Evolutionary conservation across 352 stramenopile genomes (phyloP), one percentile per base, ranked within the genome.

Genomic region (Blastocystis sp.): DNA sequence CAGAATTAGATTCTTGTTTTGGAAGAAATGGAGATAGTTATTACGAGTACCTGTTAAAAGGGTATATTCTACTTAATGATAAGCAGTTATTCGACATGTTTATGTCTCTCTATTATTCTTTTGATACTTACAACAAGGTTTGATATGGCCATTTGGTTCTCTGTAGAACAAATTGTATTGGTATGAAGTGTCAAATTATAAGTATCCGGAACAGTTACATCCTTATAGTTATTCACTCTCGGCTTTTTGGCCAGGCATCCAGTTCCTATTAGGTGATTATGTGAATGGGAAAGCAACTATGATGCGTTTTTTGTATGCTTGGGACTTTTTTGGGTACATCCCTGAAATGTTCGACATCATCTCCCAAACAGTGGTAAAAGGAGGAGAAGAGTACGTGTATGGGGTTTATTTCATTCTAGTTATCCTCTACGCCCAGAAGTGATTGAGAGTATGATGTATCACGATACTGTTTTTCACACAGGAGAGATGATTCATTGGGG

Each of bases 41-140:
- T 90, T 98, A 98, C 87, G 97, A 99, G 91, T 98, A 98, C 90
- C 90, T 98, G 47, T 90, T 98, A n/a, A 99, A 99, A 91, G 96
- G 96, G 87, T 94, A 98, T 90, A 91, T 98, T 47, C 91, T 98
- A n/a, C 98, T 97, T 90, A 94, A 94, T 26, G 94, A 98, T 76
- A 89, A 93, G 20, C 89, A 93, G 91, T 94, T 96, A 93, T 92
- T 98, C 91, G 92, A 92, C 11, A 98, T 98, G 94, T 97, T 92
- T 45, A 37, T 70, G 26, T 75, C 69, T 8, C 87, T 91, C 7
- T 94, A 95, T 79, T 56, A 79, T 20, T 92, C 92, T 8, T 89
- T 95, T 41, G 90, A 92, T 37, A 87, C 91, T 29, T 91, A 94
- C 84, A 73, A 84, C 73, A 66, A 59, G 73, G 39, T 77, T 53